Base-by-base conservation (phyloP, 2,329 filamentous ascomycete species). In the Cladophialophora psammophila region DNA sequence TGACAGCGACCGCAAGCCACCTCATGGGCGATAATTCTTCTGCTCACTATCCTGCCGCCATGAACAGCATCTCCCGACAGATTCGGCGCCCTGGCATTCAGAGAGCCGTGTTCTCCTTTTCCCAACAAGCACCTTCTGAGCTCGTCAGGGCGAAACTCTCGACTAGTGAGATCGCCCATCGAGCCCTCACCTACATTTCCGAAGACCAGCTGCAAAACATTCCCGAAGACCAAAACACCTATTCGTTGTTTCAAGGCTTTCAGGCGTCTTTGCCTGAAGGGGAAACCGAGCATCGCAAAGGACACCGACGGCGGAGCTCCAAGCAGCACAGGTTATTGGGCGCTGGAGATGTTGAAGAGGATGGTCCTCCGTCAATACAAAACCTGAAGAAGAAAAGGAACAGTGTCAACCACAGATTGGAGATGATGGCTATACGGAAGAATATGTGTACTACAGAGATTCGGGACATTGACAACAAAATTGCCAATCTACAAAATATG, bases 381-480 rank as follows among this genome's bases (percentile, higher is more conserved):
- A 90, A 89, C 72, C 80, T 98, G 71, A 92, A 91, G 78, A 91
- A 90, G 76, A 93, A 96, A 72, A 92, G 92, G 78, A 87, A 90
- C 52, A 84, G 87, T 62, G 85, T 97, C 81, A 90, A 91, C 81
- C 93, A 96, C 78, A 88, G 92, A 72, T 83, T 99, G 72, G 93
- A 98, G 76, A 92, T 97, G 87, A 88, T 98, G 81, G 87, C 90
- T 3, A 88, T 98, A 69, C 88, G 95, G 67, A 99, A 99, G 80
- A 97, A 95, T 76, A 97, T 99, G 94, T 94, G 94, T 73, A 95
- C 93, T 75, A 91, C 92, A 70, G 95, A 99, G 79, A 98, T 99
- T 66, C 88, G 89, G 67, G 95, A 99, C 76, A 97, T 99, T 68
- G 95, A 99, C 80, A 94, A 91, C 80, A 99, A 98, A 80, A 94